phyloP scores from a whole-genome alignment of 2,329 filamentous ascomycete species.

The Penicillium palitans region DNA sequence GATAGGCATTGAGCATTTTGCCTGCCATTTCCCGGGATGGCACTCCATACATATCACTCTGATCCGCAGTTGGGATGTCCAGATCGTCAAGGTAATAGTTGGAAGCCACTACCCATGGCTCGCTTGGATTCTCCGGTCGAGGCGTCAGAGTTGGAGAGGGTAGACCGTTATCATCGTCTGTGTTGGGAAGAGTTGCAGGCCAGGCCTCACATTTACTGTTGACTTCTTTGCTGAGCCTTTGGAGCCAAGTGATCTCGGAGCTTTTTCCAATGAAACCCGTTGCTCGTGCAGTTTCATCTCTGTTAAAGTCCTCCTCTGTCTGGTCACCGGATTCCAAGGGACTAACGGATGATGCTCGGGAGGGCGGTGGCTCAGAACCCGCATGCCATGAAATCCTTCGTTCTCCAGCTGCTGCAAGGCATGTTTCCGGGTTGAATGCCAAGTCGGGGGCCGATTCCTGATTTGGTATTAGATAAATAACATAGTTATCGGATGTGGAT shows the following conservation, averaged over 20 bases:
- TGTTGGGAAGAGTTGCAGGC: slow-evolving; percentile 17
- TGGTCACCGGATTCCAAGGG: slow-evolving; percentile 43
- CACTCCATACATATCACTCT: slow-evolving; percentile 39
- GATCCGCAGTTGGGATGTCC: slow-evolving; percentile 37
- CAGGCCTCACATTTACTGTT: slow-evolving; percentile 26
- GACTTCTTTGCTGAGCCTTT: slow-evolving; percentile 40
- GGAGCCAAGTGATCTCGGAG: slow-evolving; percentile 49
- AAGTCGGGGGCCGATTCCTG: slow-evolving; percentile 30
- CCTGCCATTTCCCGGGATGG: slow-evolving; percentile 41
- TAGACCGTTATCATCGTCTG: slow-evolving; percentile 24
- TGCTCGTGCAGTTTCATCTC: slow-evolving; percentile 38
- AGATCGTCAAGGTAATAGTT: slow-evolving; percentile 46
- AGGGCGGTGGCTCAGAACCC: slow-evolving; percentile 25
- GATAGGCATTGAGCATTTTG: slow-evolving; percentile 43
- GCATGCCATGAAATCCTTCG: slow-evolving; percentile 19
- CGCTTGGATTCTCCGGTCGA: slow-evolving; percentile 22
- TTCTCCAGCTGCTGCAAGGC: slow-evolving; percentile 17
- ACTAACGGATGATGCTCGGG: slow-evolving; percentile 29
- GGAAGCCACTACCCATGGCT: slow-evolving; percentile 31
- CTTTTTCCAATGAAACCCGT: slow-evolving; percentile 48
- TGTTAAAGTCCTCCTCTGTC: slow-evolving; percentile 47
- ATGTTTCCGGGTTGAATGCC: slow-evolving; percentile 23
- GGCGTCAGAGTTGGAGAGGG: slow-evolving; percentile 32
- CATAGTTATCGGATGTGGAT: background rate
- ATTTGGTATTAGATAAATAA: slow-evolving; percentile 20